Conservation (phyloP, 2,329 filamentous ascomycete species). For the Fusarium sambucinum region DNA sequence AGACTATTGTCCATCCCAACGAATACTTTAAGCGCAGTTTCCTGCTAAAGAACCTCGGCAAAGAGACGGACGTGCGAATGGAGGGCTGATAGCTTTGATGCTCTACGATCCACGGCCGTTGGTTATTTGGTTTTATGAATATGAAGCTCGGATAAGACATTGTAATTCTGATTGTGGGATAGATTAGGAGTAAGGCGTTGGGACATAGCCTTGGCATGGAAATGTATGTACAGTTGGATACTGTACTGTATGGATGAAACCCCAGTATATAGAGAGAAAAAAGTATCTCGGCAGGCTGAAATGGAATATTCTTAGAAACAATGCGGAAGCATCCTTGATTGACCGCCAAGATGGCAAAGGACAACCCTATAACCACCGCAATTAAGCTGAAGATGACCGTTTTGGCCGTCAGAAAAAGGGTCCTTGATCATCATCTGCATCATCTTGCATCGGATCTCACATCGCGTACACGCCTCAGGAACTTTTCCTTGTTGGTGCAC, state of each 20-base stretch:
- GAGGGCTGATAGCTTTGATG: conserved; percentile 56
- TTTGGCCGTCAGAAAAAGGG: background rate
- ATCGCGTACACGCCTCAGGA: background rate
- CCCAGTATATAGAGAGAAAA: conserved; percentile 1
- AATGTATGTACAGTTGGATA: conserved; percentile 9
- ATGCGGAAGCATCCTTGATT: conserved; percentile 8
- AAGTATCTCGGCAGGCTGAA: conserved; percentile 8
- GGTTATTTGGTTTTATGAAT: conserved; percentile 29
- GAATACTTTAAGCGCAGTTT: conserved; percentile 98
- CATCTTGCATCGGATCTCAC: conserved; percentile 17
- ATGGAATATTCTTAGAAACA: conserved; percentile 39
- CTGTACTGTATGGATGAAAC: conserved; percentile 2
- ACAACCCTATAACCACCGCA: conserved; percentile 9
- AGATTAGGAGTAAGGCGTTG: conserved; percentile 43
- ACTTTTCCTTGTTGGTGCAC: conserved; percentile 20
- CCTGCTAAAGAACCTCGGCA: conserved; percentile 82
- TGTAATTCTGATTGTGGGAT: conserved; percentile 27
- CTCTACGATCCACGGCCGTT: background rate
- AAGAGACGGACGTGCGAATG: conserved; percentile 68
- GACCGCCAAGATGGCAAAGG: conserved; percentile 16
- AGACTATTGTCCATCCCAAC: conserved; percentile 97
- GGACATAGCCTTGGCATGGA: conserved; percentile 11
- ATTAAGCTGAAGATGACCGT: conserved; percentile 14
- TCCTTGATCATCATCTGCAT: conserved; percentile 17
- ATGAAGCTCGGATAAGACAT: conserved; percentile 31